Base-by-base conservation (phyloP, 208 protist genomes). In the Novymonas esmeraldas region DNA sequence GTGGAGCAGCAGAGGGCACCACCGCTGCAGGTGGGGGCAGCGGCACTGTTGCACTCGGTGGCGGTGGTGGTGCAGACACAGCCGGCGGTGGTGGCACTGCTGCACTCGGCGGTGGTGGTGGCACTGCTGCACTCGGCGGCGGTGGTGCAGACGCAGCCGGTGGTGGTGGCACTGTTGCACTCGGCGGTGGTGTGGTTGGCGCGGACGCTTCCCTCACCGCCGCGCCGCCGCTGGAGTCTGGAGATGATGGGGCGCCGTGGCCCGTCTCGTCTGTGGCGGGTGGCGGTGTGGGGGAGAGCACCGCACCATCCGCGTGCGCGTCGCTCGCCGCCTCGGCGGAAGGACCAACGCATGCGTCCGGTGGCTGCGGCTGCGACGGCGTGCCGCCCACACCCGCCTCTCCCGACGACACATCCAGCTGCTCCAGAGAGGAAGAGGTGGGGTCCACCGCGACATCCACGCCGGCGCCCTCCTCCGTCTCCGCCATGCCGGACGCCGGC, bases 61-160 rank as follows among this genome's bases (percentile, higher is more conserved):
- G 70, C 5, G 44, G 63, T 5, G 63, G 41, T n/a, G 63, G 62
- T 11, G 50, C 33, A 6, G 38, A 6, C 31, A 44, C 49, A 46
- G 45, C 50, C 18, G 44, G 7, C 6, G 14, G 38, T 22, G 39
- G 29, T 1, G 39, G 29, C 13, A 61, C 5, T 20, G 13, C 10
- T 6, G 34, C n/a, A 36, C n/a, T n/a, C n/a, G 55, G 58, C 0
- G 58, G 60, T 14, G 49, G 68, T 50, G 49, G 45, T 28, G 66
- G 29, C 9, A 41, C 34, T 22, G 55, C 46, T 20, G 22, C 4
- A 49, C 16, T 26, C 11, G 24, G 45, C 45, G 68, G 44, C 29
- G 49, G 36, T 5, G 62, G n/a, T 13, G 46, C 5, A 51, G 41
- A 28, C 45, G n/a, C 11, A 64, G 42, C 20, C 4, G 20, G 6